Evolutionary conservation across 495 filamentous ascomycete genomes (phyloP).

Genomic region (Aspergillus ostianus): DNA sequence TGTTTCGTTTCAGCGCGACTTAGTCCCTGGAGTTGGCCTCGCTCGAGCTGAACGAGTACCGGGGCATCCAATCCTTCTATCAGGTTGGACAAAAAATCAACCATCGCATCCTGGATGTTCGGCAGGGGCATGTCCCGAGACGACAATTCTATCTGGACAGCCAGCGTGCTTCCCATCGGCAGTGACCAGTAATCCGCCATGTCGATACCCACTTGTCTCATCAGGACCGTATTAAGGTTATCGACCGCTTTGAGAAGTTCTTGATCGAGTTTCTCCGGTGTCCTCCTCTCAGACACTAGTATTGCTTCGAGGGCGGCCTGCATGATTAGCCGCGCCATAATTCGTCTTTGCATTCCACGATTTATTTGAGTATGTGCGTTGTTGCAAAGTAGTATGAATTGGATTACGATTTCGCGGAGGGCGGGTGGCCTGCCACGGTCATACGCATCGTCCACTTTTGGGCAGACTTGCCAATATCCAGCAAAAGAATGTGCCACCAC

Average conservation of each 20-base stretch:
- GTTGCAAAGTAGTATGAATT: constrained; percentile 50
- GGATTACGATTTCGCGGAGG: constrained; percentile 35
- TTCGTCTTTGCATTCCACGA: constrained; percentile 37
- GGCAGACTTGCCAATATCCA: background rate
- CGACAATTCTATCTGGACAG: constrained; percentile 1
- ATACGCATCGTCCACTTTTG: background rate
- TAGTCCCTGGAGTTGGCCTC: constrained; percentile 35
- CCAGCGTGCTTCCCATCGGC: constrained; percentile 1
- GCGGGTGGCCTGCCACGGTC: background rate
- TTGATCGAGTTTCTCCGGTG: constrained; percentile 13
- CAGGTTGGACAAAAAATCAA: constrained; percentile 33
- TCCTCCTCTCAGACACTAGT: constrained; percentile 20
- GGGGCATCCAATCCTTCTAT: constrained; percentile 39
- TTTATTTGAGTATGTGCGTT: constrained; percentile 25
- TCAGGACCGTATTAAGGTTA: background rate
- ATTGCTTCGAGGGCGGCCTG: constrained; percentile 52
- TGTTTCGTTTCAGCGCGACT: constrained; percentile 33
- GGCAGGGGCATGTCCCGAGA: constrained; percentile 12
- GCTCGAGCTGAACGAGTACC: constrained; percentile 46
- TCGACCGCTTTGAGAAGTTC: background rate
- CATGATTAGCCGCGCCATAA: constrained; percentile 47
- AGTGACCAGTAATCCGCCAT: background rate
- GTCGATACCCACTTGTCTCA: background rate
- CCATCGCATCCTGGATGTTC: constrained; percentile 25
- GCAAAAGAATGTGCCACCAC: background rate